Evolutionary conservation across 495 filamentous ascomycete genomes (phyloP), one percentile per base, ranked within the genome.

Genomic region (Aspergillus campestris): DNA sequence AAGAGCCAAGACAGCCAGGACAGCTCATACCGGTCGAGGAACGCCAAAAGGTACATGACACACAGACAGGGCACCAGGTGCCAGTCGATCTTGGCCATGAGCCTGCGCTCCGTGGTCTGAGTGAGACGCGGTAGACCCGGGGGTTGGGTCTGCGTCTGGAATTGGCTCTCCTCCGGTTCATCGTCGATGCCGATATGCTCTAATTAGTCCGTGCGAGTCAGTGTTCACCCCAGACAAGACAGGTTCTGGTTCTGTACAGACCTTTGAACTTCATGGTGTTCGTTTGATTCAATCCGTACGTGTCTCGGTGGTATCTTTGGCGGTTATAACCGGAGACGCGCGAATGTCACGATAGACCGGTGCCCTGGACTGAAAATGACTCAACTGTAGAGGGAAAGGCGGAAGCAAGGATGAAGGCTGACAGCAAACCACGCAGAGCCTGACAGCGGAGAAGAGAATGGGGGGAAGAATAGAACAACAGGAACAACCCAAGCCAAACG

Each of bases 11-110:
- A 24, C 4, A 24, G 18, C 18, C 4, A 24, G 4, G 18, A 24
- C 18, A 24, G 18, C 40, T 50, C 69, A 48, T 71, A 81, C 79
- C 88, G 76, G 65, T 95, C 89, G 33, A 95, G 64, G 61, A 95
- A 95, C 39, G 89, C 89, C 28, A 94, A 70, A 12, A 94, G 68
- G 56, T 95, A 95, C 56, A 95, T 64, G 31, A 95, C 69, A 56
- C 82, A 87, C 36, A 95, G 66, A 51, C 84, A 86, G 0, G 90
- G 90, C 38, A 97, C 71, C 27, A 95, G 73, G 53, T 82, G 81
- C 55, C 80, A 66, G 60, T 97, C 90, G 53, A 95, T 86, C 57
- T 83, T 84, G 50, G 74, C 64, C 64, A 87, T 77, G 38, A 96
- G 69, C 52, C 70, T 78, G 50, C 77, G 73, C 69, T 91, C 86